Percentiles rank a stretch among this genome's conserved stretches.
These are phyloP conservation scores for Curvularia verruculosa DNA, from an alignment of 2,329 filamentous ascomycete species.

Conservation along the genomic window DNA sequence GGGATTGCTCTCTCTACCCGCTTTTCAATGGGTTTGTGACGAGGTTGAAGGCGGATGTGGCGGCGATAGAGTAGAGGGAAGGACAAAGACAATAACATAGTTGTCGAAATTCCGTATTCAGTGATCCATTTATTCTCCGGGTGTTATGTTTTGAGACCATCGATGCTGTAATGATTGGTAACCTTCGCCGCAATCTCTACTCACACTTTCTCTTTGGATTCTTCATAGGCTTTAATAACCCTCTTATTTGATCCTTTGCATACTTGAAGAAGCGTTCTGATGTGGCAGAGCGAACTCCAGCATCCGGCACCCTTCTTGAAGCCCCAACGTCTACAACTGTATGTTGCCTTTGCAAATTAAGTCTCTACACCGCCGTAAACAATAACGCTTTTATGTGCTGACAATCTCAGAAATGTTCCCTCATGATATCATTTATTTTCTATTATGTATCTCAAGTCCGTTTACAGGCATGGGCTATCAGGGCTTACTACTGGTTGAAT, in stretches of 20 bases:
- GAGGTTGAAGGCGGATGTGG: slow-evolving; percentile 53
- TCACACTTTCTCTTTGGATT: not conserved
- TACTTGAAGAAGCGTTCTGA: not conserved
- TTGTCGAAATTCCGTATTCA: not conserved
- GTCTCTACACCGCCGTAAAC: not conserved
- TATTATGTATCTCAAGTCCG: not conserved
- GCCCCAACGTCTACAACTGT: not conserved
- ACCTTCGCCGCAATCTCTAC: not conserved
- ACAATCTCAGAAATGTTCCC: not conserved
- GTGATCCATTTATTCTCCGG: not conserved
- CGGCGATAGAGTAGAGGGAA: slow-evolving; percentile 12
- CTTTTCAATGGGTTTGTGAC: slow-evolving; percentile 71
- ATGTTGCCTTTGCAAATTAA: not conserved
- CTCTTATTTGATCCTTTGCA: not conserved
- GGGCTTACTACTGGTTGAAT: not conserved
- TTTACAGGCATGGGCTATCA: not conserved
- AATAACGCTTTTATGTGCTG: not conserved
- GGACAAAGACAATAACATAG: not conserved
- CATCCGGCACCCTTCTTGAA: not conserved
- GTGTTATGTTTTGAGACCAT: not conserved
- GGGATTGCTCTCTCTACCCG: slow-evolving; percentile 70
- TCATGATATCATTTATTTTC: not conserved
- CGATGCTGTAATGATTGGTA: not conserved
- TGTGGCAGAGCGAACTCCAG: not conserved
- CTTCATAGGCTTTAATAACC: not conserved